These are phyloP conservation scores for Kwoniella sp. DNA, from an alignment of 768 basidiomycete genomes.

Conservation along the genomic window DNA sequence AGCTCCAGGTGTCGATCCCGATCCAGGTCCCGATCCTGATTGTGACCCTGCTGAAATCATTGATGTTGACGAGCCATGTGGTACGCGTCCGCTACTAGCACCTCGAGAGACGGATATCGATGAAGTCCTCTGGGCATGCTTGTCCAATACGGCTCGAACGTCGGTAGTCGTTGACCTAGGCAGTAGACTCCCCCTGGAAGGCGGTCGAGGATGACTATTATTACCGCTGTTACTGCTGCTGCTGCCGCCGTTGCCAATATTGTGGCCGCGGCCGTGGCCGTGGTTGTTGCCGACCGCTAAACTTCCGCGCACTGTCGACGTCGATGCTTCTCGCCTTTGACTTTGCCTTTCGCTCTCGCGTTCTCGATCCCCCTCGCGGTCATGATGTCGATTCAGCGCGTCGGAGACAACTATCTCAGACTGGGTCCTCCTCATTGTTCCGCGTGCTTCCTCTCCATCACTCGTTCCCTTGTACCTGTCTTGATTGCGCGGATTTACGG, in stretches of 20 bases:
- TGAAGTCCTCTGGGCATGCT: neutral
- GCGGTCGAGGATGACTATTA: no score
- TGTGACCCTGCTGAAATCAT: no score
- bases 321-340: neutral
- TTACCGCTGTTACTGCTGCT: no score
- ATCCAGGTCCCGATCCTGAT: no score
- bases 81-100: neutral
- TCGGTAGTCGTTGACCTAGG: neutral
- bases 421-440: slow-evolving; percentile 15
- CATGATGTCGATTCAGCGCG: neutral
- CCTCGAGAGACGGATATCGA: neutral
- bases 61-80: neutral
- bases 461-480: no score
- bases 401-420: slow-evolving; percentile 19
- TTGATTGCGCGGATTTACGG: neutral
- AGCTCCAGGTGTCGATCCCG: neutral
- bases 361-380: neutral
- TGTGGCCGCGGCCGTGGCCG: neutral
- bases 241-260: no score
- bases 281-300: neutral
- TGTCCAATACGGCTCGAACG: neutral
- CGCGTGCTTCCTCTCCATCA: neutral
- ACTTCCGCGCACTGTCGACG: neutral
- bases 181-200: no score
- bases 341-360: neutral